A percentile compares a stretch with the other conserved stretches of the same genome.
Conservation (phyloP, 225 moss, liverwort and hornwort genomes). For the Polytrichum formosum region DNA sequence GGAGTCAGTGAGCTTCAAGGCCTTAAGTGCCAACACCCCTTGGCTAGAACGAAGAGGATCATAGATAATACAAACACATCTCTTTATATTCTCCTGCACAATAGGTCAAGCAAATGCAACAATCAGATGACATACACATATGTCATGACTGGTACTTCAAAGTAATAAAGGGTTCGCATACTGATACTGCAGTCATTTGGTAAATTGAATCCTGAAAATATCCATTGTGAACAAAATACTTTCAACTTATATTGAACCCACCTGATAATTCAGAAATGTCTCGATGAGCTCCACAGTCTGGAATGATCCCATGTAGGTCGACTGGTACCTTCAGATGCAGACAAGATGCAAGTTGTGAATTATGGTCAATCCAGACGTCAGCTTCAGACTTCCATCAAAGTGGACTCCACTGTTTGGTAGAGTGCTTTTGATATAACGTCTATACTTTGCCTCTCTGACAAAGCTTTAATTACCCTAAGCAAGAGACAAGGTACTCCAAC, state of each 20-base stretch:
- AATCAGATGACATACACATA: not conserved
- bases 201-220: not conserved
- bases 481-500: too few species aligned
- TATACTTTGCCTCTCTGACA: too few species aligned
- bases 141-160: not conserved
- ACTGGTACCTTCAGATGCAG: slow-evolving; percentile 70
- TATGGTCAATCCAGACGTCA: too few species aligned
- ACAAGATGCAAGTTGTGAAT: too few species aligned
- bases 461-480: too few species aligned
- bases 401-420: too few species aligned
- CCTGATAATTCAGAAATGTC: slow-evolving; percentile 95
- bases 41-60: slow-evolving; percentile 87
- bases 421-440: too few species aligned
- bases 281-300: slow-evolving; percentile 96
- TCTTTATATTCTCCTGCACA: slow-evolving; percentile 94
- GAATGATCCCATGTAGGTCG: slow-evolving; percentile 97
- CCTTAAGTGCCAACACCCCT: slow-evolving; percentile 92
- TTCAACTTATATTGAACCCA: slow-evolving; percentile 14
- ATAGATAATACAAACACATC: slow-evolving; percentile 96
- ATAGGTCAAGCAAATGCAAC: slow-evolving; percentile 3
- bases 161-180: not conserved
- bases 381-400: too few species aligned
- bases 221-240: too few species aligned
- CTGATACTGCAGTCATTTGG: not conserved
- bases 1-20: slow-evolving; percentile 78